Base-by-base conservation (phyloP, 257 asterid genomes). In the Misopates orontium region DNA sequence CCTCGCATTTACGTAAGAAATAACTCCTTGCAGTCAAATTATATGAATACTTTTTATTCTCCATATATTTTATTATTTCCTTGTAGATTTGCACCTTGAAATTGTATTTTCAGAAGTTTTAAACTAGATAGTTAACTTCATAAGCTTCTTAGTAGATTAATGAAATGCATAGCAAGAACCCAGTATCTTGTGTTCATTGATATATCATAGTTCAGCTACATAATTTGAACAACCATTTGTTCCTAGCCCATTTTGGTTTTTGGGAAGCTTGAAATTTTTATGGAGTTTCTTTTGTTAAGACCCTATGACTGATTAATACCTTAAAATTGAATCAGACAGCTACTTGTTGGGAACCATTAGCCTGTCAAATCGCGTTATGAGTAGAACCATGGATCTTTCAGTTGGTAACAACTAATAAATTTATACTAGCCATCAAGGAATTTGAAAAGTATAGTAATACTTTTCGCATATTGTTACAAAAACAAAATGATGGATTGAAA, bases 1-100 rank as follows among this genome's bases (percentile, higher is more conserved):
- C 80, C 90, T 92, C 24, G 97, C 98, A 67, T 92, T 92, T 71
- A 84, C 95, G 98, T 89, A 85, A 87, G 98, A 21, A 58, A 41
- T 58, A 45, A 62, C 28, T 49, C 69, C 45, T 64, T 63, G 66
- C 32, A 22, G 53, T 71, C n/a, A n/a, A 61, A 48, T 28, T 20
- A 1, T 36, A 32, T 16, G 40, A 25, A 52, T 54, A 56, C 68
- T 32, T 28, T 54, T 64, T 52, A 18, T 69, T 31, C 11, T 51
- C 44, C 28, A 17, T n/a, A 28, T 72, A 1, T 59, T 11, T 45
- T 42, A 31, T 40, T 66, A 57, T 66, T 69, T 68, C 84, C 44
- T 40, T 47, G 64, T 39, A 8, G 24, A 45, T 28, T 21, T 31
- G 59, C 51, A 45, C 52, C 66, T 17, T 31, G 47, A 45, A 68